Conservation (phyloP, 345 rosid genomes). For the Mercurialis annua region DNA sequence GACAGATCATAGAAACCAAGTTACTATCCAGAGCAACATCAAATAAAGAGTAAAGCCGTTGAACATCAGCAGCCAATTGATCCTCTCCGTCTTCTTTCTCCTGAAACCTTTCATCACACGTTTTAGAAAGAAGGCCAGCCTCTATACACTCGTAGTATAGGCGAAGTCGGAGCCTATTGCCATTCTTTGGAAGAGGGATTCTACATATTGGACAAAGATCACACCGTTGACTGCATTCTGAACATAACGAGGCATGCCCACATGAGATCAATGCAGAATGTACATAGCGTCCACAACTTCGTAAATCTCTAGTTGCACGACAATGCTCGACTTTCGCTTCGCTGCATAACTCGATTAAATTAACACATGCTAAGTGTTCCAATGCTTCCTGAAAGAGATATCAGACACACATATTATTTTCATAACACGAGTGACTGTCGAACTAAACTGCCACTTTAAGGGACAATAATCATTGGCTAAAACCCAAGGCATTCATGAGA, state of each 20-base stretch:
- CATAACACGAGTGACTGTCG: neutral
- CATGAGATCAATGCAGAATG: slow-evolving; percentile 64
- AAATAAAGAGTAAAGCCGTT: slow-evolving; percentile 80
- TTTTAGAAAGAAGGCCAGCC: slow-evolving; percentile 71
- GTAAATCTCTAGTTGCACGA: slow-evolving; percentile 89
- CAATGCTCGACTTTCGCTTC: slow-evolving; percentile 89
- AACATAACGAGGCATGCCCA: slow-evolving; percentile 89
- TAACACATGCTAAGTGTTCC: slow-evolving; percentile 69
- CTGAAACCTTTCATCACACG: slow-evolving; percentile 51
- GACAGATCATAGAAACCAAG: slow-evolving; percentile 78
- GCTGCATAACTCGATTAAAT: slow-evolving; percentile 64
- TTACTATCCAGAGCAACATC: slow-evolving; percentile 87
- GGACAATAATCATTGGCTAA: neutral
- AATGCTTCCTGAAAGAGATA: slow-evolving; percentile 69
- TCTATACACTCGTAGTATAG: slow-evolving; percentile 77
- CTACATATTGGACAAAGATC: slow-evolving; percentile 92
- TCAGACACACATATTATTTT: neutral
- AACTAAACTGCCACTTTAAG: neutral
- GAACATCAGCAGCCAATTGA: slow-evolving; percentile 64
- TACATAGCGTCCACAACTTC: slow-evolving; percentile 81
- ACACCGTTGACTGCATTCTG: slow-evolving; percentile 74
- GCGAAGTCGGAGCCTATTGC: slow-evolving; percentile 48
- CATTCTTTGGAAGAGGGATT: slow-evolving; percentile 41
- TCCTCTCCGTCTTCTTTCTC: slow-evolving; percentile 56
- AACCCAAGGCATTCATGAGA: neutral